phyloP scores from a whole-genome alignment of 2,329 filamentous ascomycete genomes.

The Cryoendolithus antarcticus region DNA sequence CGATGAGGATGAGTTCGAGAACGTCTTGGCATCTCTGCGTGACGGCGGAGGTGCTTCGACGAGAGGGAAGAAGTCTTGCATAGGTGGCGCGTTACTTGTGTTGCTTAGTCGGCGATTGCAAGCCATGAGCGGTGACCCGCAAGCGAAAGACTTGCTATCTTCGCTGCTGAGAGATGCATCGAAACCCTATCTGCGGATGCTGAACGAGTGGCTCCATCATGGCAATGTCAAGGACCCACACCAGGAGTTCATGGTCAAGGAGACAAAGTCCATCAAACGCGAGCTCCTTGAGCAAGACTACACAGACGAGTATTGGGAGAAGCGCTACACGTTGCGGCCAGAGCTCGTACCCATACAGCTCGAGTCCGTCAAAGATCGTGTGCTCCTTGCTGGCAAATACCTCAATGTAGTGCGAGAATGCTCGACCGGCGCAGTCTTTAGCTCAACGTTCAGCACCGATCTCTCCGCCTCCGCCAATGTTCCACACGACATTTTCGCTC shows the following conservation, averaged over 20 bases:
- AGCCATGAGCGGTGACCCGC: constrained; percentile 85
- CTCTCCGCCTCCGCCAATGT: constrained; percentile 83
- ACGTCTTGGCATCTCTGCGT: constrained; percentile 78
- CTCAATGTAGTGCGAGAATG: constrained; percentile 96
- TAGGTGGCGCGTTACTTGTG: constrained; percentile 89
- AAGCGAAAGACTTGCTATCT: constrained; percentile 69
- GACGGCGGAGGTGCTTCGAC: constrained; percentile 78
- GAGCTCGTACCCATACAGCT: constrained; percentile 86
- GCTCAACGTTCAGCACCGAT: constrained; percentile 45
- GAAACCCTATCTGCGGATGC: constrained; percentile 91
- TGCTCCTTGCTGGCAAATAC: constrained; percentile 90
- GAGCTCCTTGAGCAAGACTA: constrained; percentile 91
- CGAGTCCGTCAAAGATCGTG: constrained; percentile 82
- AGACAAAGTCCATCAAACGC: constrained; percentile 86
- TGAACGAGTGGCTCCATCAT: constrained; percentile 97
- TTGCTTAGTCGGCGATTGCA: constrained; percentile 74
- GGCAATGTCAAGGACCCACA: constrained; percentile 91
- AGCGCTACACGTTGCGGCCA: constrained; percentile 87
- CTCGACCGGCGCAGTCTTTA: constrained; percentile 48
- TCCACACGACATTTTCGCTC: constrained; percentile 86
- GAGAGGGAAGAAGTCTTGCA: constrained; percentile 82
- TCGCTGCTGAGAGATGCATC: constrained; percentile 77
- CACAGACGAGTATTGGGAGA: constrained; percentile 98
- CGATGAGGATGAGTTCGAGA: constrained; percentile 71
- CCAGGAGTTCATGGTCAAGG: constrained; percentile 85